These are phyloP conservation scores for Kitagawia praeruptora DNA, from an alignment of 129 eudicot genomes.

Conservation along the genomic window DNA sequence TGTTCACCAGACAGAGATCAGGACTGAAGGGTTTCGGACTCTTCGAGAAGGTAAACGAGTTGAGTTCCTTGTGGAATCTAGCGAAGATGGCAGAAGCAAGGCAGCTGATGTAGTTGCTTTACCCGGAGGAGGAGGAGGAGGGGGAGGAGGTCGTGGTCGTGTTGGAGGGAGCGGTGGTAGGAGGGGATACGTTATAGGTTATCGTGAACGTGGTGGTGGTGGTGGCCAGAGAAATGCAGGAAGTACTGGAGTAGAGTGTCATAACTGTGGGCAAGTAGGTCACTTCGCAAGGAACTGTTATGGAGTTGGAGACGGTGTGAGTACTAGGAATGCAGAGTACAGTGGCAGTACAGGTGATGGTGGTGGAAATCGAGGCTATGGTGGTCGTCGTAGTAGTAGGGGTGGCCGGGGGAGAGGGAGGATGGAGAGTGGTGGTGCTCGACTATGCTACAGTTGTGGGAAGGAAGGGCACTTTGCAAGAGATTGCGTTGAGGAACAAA, in stretches of 20 bases:
- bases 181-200: slow-evolving; percentile 8
- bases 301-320: slow-evolving; percentile 12
- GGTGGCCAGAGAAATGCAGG: slow-evolving; percentile 2
- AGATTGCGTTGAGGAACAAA: slow-evolving; percentile 22
- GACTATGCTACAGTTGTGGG: slow-evolving; percentile 29
- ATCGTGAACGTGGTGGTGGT: slow-evolving; percentile 7
- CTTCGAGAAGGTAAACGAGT: slow-evolving; percentile 23
- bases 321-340: slow-evolving; percentile 4
- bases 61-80: slow-evolving; percentile 12
- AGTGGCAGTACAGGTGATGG: slow-evolving; percentile 9
- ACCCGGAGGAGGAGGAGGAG: slow-evolving; percentile 9
- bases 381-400: slow-evolving; percentile 9
- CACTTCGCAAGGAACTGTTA: slow-evolving; percentile 39
- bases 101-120: slow-evolving; percentile 20
- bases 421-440: slow-evolving; percentile 16
- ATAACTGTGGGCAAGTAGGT: slow-evolving; percentile 35
- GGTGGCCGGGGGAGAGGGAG: slow-evolving; percentile 12
- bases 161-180: slow-evolving; percentile 8
- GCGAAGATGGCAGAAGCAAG: slow-evolving; percentile 23
- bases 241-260: slow-evolving; percentile 31
- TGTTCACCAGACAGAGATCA: slow-evolving; percentile 23
- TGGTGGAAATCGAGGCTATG: slow-evolving; percentile 13
- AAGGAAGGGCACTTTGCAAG: slow-evolving; percentile 39
- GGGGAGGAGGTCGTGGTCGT: neutral
- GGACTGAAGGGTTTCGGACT: slow-evolving; percentile 20